Base-by-base conservation (phyloP, 257 asterid genomes). In the Salvia miltiorrhiza region DNA sequence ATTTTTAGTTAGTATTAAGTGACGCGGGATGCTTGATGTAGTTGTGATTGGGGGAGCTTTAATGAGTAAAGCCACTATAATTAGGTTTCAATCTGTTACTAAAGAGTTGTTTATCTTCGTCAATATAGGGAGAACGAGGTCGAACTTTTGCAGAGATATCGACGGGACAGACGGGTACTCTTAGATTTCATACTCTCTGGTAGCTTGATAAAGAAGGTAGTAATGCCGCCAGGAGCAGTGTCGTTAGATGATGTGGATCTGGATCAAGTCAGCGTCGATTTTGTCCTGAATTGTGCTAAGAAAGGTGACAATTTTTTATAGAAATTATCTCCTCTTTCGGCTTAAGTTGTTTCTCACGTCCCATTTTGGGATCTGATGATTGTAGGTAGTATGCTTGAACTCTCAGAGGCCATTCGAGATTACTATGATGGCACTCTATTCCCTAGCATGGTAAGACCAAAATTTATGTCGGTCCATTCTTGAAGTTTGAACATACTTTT, bases 151-250 rank as follows among this genome's bases (percentile, higher is more conserved):
- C 99, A 93, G 81, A 85, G 97, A 60, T 93, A 83, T 69, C 86
- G 99, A 41, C 84, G 97, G 59, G 99, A 93, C 73, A 82, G 99
- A 70, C 85, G 96, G 5, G 84, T 87, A 9, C 90, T 93, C 33
- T 76, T 93, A 41, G 88, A 87, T 81, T 93, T 90, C 79, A 77
- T 93, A 62, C 86, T 93, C 43, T 83, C 97, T 40, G 95, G 99
- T 68, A 90, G 90, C 83, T 79, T 88, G 75, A 79, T 93, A 73
- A 88, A 92, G 88, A 93, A 85, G 82, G 99, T 93, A 67, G 87
- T 87, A 65, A 84, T 93, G 99, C 99, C 99, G 56, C 97, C 99
- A 0, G 99, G 99, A 40, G 99, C 97, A 2, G 94, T 90, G 77
- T 83, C 99, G 8, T 84, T 93, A 79, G 96, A 93, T 73, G 99